These are phyloP conservation scores for Agaricus sinodeliciosus DNA, from an alignment of 768 basidiomycete genomes.

Conservation along the genomic window DNA sequence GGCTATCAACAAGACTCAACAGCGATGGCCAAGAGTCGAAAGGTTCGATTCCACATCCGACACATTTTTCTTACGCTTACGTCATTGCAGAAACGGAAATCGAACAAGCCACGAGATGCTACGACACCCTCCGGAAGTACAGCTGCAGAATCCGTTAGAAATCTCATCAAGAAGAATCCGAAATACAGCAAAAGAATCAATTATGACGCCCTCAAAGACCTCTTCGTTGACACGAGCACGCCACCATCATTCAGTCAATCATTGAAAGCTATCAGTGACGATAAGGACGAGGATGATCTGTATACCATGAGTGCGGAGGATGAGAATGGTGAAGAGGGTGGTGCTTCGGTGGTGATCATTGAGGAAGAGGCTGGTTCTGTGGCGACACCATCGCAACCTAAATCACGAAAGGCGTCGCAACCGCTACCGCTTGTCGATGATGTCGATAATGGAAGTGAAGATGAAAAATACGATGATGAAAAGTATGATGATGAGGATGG, in stretches of 20 bases:
- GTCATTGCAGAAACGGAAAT: conserved; percentile 58
- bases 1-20: conserved; percentile 44
- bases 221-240: conserved; percentile 51
- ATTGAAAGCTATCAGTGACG: conserved; percentile 21
- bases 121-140: conserved; percentile 63
- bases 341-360: conserved; percentile 33
- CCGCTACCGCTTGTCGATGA: conserved; percentile 31
- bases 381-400: conserved; percentile 14
- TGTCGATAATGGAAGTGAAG: conserved; percentile 37
- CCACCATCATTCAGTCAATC: conserved; percentile 13
- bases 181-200: conserved; percentile 93
- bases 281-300: conserved; percentile 37
- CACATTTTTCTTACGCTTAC: conserved; percentile 22
- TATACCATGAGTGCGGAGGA: conserved; percentile 34
- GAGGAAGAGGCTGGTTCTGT: conserved; percentile 39
- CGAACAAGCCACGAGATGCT: conserved; percentile 63
- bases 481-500: conserved; percentile 40
- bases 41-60: conserved; percentile 56
- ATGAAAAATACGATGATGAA: conserved; percentile 44
- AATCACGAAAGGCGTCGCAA: conserved; percentile 18
- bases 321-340: conserved; percentile 30
- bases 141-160: conserved; percentile 70
- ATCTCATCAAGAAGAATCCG: conserved; percentile 76
- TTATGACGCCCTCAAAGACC: conserved; percentile 79
- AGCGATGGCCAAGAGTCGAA: conserved; percentile 52